Base-by-base conservation (phyloP, 2,329 filamentous ascomycete genomes). In the Xylaria sp. region DNA sequence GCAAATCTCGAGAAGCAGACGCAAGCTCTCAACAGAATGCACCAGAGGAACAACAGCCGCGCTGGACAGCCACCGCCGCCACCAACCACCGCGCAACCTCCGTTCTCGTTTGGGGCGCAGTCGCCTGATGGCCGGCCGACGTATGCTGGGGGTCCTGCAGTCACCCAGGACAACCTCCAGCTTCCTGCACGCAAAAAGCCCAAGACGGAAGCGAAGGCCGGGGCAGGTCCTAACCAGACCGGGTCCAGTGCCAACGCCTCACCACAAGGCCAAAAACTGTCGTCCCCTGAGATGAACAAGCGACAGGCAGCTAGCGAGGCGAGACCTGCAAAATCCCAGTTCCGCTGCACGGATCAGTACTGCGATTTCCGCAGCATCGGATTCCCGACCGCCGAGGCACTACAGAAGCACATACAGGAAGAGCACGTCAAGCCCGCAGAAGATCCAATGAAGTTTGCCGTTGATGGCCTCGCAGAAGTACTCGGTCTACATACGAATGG, bases 101-200 rank as follows among this genome's bases (percentile, higher is more conserved):
- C 88, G 0, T 89, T 88, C 76, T 79, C 81, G 31, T 84, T 90
- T 65, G 85, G 85, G 13, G 85, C 83, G 20, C 80, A 83, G 9
- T 89, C 88, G 6, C 88, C 89, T 38, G 86, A 88, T 70, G 88
- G 88, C 13, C 85, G 87, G 65, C 88, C 88, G 1, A 83, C 81
- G 6, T 89, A 89, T 70, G 83, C 85, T 54, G 81, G 79, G 75
- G 85, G 83, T 75, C 81, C 84, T 1, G 81, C 84, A 59, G 78
- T 89, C 38, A 87, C 87, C 42, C 81, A 82, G 63, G 82, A 84
- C 0, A 85, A 86, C 61, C 80, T 90, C 44, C 83, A 86, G 60
- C 79, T 89, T 26, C 89, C 88, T 5, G 80, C 85, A 4, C 80
- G 83, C 15, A 89, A 90, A 78, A 89, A 86, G 80, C 75, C 80